These are phyloP conservation scores for Hypholoma fasciculare DNA, from an alignment of 768 basidiomycete genomes.

Conservation along the genomic window DNA sequence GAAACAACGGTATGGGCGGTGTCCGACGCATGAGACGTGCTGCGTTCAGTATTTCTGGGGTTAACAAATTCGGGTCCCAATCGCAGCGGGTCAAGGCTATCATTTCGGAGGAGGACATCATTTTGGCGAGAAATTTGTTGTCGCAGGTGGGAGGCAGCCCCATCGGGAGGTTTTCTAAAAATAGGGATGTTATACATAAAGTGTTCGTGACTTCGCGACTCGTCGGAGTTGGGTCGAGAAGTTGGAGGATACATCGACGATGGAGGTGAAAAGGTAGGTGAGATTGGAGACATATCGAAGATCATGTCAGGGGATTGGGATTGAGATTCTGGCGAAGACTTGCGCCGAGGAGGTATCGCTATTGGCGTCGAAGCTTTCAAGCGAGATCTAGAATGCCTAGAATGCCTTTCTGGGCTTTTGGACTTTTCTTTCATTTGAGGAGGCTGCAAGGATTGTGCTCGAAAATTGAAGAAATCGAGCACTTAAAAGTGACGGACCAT, in stretches of 20 bases:
- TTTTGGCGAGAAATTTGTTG: conserved; percentile 10
- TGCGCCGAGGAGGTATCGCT: conserved; percentile 41
- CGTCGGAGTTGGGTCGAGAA: conserved; percentile 19
- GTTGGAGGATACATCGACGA: conserved; percentile 19
- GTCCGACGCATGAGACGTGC: background rate
- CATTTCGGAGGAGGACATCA: conserved; percentile 10
- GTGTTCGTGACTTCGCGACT: conserved; percentile 25
- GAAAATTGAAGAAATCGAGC: background rate
- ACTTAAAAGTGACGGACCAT: conserved; percentile 14
- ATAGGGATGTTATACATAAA: conserved; percentile 43
- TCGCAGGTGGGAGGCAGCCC: conserved; percentile 5
- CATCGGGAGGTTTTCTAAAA: conserved; percentile 12
- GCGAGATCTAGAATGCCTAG: conserved; percentile 15
- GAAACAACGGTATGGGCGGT: background rate
- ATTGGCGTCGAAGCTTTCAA: conserved; percentile 41
- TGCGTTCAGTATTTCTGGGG: background rate
- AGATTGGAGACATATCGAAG: conserved; percentile 54
- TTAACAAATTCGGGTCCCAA: conserved; percentile 3
- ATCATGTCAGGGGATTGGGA: conserved; percentile 38
- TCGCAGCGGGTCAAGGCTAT: background rate
- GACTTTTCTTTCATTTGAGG: conserved; percentile 11
- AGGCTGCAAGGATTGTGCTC: conserved; percentile 10
- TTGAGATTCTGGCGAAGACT: conserved; percentile 30
- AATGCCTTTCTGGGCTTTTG: conserved; percentile 18
- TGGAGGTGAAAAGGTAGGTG: conserved; percentile 24